Conservation (phyloP, 345 rosid species). For the Eucalyptus brandiana region DNA sequence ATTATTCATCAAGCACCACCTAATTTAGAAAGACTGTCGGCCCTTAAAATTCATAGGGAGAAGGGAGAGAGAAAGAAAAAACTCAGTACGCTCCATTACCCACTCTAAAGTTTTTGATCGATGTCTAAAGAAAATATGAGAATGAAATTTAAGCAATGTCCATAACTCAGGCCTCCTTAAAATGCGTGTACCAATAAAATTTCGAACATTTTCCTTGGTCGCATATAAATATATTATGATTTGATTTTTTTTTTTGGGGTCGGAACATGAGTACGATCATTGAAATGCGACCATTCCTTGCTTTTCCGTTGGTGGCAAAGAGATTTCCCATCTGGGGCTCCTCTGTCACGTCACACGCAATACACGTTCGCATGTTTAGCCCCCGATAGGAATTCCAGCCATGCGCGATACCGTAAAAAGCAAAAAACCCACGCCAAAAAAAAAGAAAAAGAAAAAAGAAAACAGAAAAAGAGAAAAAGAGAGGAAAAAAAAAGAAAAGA, state of each 20-base stretch:
- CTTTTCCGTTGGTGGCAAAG: neutral
- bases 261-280: neutral
- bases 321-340: neutral
- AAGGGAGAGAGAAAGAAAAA: neutral
- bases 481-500: neutral
- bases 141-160: neutral
- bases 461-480: neutral
- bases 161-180: neutral
- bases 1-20: neutral
- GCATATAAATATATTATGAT: too few species aligned
- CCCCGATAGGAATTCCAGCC: neutral
- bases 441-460: accelerated
- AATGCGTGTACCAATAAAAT: neutral
- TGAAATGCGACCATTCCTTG: neutral
- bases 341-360: neutral
- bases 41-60: neutral
- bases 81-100: accelerated
- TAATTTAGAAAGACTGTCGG: accelerated
- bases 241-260: neutral
- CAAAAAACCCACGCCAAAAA: neutral
- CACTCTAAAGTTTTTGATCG: neutral
- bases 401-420: neutral
- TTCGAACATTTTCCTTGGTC: neutral
- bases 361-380: neutral
- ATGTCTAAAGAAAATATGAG: neutral